These are phyloP conservation scores for Fusarium sp. DNA, from an alignment of 2,329 filamentous ascomycete genomes.

Conservation along the genomic window DNA sequence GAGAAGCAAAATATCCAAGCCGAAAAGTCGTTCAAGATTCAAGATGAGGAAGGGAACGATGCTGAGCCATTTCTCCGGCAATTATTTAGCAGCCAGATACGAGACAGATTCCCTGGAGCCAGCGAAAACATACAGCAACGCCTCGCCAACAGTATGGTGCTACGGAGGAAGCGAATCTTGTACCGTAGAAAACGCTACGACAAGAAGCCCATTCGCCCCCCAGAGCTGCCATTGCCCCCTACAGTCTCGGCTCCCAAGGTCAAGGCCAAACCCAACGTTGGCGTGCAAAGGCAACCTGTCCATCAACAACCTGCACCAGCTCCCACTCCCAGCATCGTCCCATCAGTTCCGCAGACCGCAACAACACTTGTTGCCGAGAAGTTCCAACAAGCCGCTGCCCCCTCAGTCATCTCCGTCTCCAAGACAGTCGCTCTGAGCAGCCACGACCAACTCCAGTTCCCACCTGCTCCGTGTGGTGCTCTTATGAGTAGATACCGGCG, in stretches of 20 bases:
- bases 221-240: background rate
- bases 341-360: background rate
- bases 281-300: background rate
- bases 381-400: background rate
- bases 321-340: background rate
- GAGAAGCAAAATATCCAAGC: constrained; percentile 11
- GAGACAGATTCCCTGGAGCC: constrained; percentile 16
- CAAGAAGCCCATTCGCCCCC: background rate
- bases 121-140: constrained; percentile 10
- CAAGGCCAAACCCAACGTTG: background rate
- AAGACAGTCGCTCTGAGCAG: constrained; percentile 4
- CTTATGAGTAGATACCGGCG: background rate
- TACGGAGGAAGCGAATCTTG: constrained; percentile 22
- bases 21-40: constrained; percentile 10
- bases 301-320: background rate
- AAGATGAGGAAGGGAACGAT: constrained; percentile 26
- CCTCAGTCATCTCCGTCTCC: constrained; percentile 13
- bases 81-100: constrained; percentile 16
- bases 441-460: constrained; percentile 9
- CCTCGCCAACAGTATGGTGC: constrained; percentile 19
- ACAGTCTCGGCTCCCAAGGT: background rate
- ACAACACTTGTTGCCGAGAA: constrained; percentile 7
- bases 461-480: constrained; percentile 4
- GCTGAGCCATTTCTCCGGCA: constrained; percentile 3
- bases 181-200: constrained; percentile 18